phyloP scores from a whole-genome alignment of 1,284 basidiomycete genomes.

The Testicularia cyperi region DNA sequence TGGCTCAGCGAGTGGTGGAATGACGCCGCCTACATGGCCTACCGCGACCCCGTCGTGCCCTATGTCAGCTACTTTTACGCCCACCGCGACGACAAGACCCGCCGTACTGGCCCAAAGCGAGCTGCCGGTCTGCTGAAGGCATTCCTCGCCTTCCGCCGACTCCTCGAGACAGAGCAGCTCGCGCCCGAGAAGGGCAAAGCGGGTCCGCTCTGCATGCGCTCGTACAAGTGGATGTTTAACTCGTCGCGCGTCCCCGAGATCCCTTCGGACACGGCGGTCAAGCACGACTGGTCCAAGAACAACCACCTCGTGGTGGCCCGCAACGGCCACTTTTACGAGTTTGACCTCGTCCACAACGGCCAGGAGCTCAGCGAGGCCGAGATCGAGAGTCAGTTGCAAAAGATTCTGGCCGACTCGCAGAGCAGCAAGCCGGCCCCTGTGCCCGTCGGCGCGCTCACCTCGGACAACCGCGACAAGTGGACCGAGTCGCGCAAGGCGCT shows the following conservation, averaged over 20 bases:
- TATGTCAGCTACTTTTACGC: slow-evolving; percentile 95
- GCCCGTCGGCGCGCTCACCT: slow-evolving; percentile 77
- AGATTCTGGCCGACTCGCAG: slow-evolving; percentile 73
- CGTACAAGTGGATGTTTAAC: slow-evolving; percentile 99
- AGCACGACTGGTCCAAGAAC: slow-evolving; percentile 75
- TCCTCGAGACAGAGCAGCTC: slow-evolving; percentile 66
- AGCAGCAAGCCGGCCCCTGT: slow-evolving; percentile 66
- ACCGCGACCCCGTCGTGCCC: slow-evolving; percentile 83
- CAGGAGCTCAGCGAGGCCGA: slow-evolving; percentile 74
- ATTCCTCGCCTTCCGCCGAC: slow-evolving; percentile 53
- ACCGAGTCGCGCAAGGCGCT: slow-evolving; percentile 67
- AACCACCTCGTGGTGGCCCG: slow-evolving; percentile 88
- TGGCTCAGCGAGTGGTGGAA: slow-evolving; percentile 99
- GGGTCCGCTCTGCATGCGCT: slow-evolving; percentile 83
- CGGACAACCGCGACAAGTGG: slow-evolving; percentile 89
- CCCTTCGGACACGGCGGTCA: slow-evolving; percentile 78
- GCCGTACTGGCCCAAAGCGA: slow-evolving; percentile 44
- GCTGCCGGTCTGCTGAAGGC: slow-evolving; percentile 56
- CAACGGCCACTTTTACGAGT: slow-evolving; percentile 87
- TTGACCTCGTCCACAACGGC: slow-evolving; percentile 66
- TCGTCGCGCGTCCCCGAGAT: slow-evolving; percentile 80
- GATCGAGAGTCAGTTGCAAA: slow-evolving; percentile 78
- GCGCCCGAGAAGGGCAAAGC: slow-evolving; percentile 86
- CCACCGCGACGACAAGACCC: slow-evolving; percentile 68
- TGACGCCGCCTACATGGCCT: slow-evolving; percentile 70